Evolutionary conservation across 1,284 basidiomycete species (phyloP), one percentile per base, ranked within the genome.

Genomic region (Rhodotorula sp.): DNA sequence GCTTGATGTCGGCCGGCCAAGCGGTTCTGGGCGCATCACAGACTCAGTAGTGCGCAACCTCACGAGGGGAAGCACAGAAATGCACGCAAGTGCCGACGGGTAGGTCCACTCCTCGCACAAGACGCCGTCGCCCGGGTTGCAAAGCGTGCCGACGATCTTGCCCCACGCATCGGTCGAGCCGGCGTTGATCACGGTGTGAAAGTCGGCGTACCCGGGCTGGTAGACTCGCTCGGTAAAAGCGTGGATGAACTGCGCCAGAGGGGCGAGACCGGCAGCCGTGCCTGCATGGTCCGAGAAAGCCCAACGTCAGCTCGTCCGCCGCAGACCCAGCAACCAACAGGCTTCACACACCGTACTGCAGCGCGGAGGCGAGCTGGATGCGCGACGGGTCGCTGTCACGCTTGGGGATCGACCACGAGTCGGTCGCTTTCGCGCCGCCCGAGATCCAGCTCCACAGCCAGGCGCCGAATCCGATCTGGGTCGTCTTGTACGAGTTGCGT

Each of bases 101-200:
- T 84, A 85, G 0, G 83, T 83, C 81, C 82, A 84, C 71, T 84
- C 83, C 68, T 89, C 88, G 23, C 87, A 86, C 3, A 93, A 80
- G 59, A 92, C 83, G 13, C 86, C 85, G 75, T 93, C 91, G 13
- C 90, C 91, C 2, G 85, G 85, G 77, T 93, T 90, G 79, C 88
- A 87, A 19, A 93, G 81, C 10, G 87, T 87, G 56, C 81, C 80
- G 7, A 86, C 81, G 19, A 83, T 82, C 74, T 87, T 87, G 62
- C 80, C 77, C 87, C 88, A 87, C 50, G 87, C 91, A 78, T 92
- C 91, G 0, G 91, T 93, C 72, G 91, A 90, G 23, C 91, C 91
- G 17, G 86, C 85, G 74, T 90, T 87, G 14, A 90, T 79, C 25
- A 91, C 79, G 3, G 57, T 67, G 13, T 85, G 82, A 80, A 85